Conservation (phyloP, 805 yeast species). For the Kodamaea nitidulidarum region DNA sequence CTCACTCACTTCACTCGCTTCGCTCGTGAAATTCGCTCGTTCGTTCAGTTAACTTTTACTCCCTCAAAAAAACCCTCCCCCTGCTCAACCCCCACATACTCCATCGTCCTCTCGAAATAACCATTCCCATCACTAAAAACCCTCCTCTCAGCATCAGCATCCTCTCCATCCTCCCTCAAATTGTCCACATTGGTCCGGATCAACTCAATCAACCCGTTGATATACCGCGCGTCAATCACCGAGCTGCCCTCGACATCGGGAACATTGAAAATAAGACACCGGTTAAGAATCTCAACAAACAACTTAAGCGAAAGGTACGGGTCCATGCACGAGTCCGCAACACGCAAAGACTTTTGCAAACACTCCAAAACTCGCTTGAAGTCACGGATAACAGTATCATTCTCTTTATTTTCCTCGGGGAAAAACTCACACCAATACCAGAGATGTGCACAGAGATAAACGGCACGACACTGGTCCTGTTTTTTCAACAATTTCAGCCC, state of each 20-base stretch:
- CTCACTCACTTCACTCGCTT: too few relatives aligned
- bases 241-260: conserved; percentile 58
- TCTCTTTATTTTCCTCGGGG: conserved; percentile 15
- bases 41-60: conserved; percentile 25
- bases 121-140: conserved; percentile 26
- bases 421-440: conserved; percentile 83
- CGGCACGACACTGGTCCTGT: conserved; percentile 92
- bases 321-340: conserved; percentile 94
- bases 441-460: conserved; percentile 79
- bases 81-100: conserved; percentile 65
- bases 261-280: conserved; percentile 79
- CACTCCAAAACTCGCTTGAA: conserved; percentile 81
- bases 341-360: conserved; percentile 79
- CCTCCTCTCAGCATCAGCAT: conserved; percentile 24
- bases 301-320: conserved; percentile 66
- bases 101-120: conserved; percentile 66
- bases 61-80: conserved; percentile 67
- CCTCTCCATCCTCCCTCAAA: conserved; percentile 28
- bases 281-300: conserved; percentile 84
- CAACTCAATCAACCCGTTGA: conserved; percentile 82
- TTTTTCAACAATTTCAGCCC: conserved; percentile 86
- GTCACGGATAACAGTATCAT: conserved; percentile 18
- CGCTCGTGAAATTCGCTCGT: too few relatives aligned
- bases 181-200: conserved; percentile 62
- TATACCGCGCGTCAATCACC: conserved; percentile 65